A percentile compares a stretch with the other conserved stretches of the same genome.
phyloP scores from a whole-genome alignment of 805 yeast species.

The Yarrowia bubula region DNA sequence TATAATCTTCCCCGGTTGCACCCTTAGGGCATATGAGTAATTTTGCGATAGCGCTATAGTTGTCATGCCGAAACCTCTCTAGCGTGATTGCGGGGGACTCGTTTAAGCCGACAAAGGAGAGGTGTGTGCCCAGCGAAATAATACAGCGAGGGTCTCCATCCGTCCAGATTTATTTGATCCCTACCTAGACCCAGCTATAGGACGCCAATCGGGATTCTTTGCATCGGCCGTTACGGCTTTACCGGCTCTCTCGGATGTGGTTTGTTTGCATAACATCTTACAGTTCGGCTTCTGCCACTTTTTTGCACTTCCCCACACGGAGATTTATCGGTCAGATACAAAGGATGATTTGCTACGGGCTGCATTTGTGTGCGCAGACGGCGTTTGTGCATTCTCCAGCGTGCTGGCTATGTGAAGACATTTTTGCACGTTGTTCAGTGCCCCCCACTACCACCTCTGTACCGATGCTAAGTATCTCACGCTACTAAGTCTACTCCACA shows the following conservation, averaged over 20 bases:
- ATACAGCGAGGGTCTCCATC: neutral
- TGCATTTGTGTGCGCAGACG: neutral
- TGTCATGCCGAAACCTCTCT: constrained; percentile 12
- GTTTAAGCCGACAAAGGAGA: neutral
- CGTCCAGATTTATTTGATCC: neutral
- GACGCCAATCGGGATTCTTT: neutral
- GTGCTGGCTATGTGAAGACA: neutral
- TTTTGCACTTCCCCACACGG: constrained; percentile 24
- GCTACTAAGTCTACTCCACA: constrained; percentile 24
- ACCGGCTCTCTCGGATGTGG: constrained; percentile 23
- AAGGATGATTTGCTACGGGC: neutral
- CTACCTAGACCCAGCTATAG: neutral
- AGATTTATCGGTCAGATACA: constrained; percentile 17
- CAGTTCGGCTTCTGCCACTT: constrained; percentile 17
- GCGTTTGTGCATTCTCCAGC: neutral
- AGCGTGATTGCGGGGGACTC: constrained; percentile 20
- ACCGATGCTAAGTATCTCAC: neutral
- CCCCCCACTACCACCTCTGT: neutral
- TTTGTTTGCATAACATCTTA: constrained; percentile 11
- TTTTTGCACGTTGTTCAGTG: neutral
- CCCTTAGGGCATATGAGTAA: constrained; percentile 10
- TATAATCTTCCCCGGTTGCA: neutral
- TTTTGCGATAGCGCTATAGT: neutral
- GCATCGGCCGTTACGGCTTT: constrained; percentile 19
- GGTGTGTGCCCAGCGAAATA: neutral